Evolutionary conservation across 345 rosid species (phyloP).

Genomic region (Eucalyptus marginata): DNA sequence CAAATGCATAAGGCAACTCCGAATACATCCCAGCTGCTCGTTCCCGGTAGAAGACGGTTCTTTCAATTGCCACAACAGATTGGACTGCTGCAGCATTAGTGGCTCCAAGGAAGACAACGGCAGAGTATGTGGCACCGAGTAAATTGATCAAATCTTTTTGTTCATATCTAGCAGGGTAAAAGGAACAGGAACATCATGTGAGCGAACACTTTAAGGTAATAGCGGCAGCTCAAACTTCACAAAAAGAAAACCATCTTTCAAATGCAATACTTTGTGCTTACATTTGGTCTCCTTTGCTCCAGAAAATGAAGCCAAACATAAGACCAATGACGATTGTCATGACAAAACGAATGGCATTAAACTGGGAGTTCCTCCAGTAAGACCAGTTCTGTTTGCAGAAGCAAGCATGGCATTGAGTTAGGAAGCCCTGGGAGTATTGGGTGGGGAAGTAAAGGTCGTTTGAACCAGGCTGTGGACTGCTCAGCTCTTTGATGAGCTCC

Average conservation of each 20-base stretch:
- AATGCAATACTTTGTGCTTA: not conserved
- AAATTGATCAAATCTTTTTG: slow-evolving; percentile 19
- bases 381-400: slow-evolving; percentile 42
- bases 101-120: slow-evolving; percentile 26
- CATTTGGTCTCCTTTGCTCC: slow-evolving; percentile 19
- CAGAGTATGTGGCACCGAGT: slow-evolving; percentile 25
- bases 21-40: slow-evolving; percentile 41
- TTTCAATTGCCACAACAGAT: slow-evolving; percentile 25
- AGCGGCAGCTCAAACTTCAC: not conserved
- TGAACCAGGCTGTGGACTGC: slow-evolving; percentile 17
- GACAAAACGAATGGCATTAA: slow-evolving; percentile 19
- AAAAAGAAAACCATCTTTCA: not conserved
- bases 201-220: not conserved
- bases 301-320: slow-evolving; percentile 21
- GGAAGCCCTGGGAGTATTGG: slow-evolving; percentile 15
- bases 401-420: slow-evolving; percentile 21
- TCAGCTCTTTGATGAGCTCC: slow-evolving; percentile 17
- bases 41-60: slow-evolving; percentile 35
- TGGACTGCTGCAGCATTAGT: slow-evolving; percentile 26
- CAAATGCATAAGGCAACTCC: slow-evolving; percentile 29
- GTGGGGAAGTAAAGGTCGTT: slow-evolving; percentile 27
- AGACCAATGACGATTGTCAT: slow-evolving; percentile 10
- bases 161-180: not conserved
- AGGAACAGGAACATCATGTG: not conserved
- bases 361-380: slow-evolving; percentile 31